Evolutionary conservation across 2,329 filamentous ascomycete species (phyloP), one percentile per base, ranked within the genome.

Genomic region (Botryotinia calthae): DNA sequence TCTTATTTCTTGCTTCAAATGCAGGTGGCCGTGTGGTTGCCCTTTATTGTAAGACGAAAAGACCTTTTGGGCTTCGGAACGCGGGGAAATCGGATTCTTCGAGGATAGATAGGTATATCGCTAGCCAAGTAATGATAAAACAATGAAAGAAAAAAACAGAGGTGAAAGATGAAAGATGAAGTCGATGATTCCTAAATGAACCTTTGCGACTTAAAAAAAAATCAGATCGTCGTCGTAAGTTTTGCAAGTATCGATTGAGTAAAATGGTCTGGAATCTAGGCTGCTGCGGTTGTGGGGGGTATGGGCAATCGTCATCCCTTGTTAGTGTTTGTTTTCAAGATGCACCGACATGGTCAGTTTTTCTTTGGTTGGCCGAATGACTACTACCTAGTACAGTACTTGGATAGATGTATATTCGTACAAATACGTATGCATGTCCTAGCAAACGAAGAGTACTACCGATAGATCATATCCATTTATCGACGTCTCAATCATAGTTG

Each of bases 1-100:
- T 16, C 51, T 56, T 56, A 7, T 42, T 16, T 42, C 18, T 18
- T 44, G 31, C 37, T 44, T 42, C 7, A 42, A 56, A 25, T 56
- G 65, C 65, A 31, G 48, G 48, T 28, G 44, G 65, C 34, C 34
- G 48, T 56, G 31, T 54, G 18, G 34, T 56, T 67, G 25, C 25
- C 31, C 18, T 31, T 42, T 56, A 28, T 56, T 37, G 70, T 66
- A 56, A 34, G 20, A 66, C 12, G 37, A 31, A 62, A 22, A n/a
- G 16, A 71, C 25, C 54, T 70, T 59, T 61, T 42, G 28, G 51
- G 51, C 16, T 59, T 72, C 40, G 70, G 40, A 40, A 68, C 54
- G 70, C 70, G 51, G 70, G 70, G 62, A 59, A 61, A 44, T 59
- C 34, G 25, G 48, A 58, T 34, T 72, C 56, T 63, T 65, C 31